These are phyloP conservation scores for Coemansia sp. DNA, from an alignment of 192 early-diverging fungal species.

Conservation along the genomic window DNA sequence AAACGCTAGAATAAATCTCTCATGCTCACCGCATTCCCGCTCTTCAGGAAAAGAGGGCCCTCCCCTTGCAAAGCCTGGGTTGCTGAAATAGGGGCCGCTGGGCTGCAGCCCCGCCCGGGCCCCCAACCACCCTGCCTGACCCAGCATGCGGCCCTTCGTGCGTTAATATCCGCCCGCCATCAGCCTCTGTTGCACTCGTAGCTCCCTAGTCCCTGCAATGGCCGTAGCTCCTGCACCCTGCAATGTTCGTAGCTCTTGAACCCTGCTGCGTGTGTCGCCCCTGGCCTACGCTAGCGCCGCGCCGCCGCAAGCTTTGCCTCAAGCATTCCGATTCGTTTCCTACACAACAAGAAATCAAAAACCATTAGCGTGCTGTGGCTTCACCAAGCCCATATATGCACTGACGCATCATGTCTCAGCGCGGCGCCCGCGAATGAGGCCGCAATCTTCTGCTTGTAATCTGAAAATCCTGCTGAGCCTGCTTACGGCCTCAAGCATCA, in stretches of 20 bases:
- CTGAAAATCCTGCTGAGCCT: neutral
- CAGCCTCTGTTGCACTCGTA: too few relatives aligned
- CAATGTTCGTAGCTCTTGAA: too few relatives aligned
- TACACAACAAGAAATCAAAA: constrained; percentile 13
- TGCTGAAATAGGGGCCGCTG: constrained; percentile 1
- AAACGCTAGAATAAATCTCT: constrained; percentile 1
- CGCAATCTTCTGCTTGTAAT: constrained; percentile 3
- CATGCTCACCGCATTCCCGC: constrained; percentile 4
- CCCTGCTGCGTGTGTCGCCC: too few relatives aligned
- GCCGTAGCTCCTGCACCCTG: too few relatives aligned
- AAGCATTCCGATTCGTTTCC: constrained; percentile 47
- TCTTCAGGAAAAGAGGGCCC: constrained; percentile 8
- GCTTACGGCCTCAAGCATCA: neutral
- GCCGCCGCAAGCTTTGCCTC: constrained; percentile 32
- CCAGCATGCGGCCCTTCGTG: constrained; percentile 3
- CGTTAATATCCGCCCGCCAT: constrained; percentile 11
- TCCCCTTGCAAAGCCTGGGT: neutral
- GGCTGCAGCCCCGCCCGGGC: constrained; percentile 6
- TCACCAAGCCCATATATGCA: constrained; percentile 15
- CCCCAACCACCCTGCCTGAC: constrained; percentile 2
- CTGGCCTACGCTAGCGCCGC: neutral
- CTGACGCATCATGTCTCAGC: constrained; percentile 12
- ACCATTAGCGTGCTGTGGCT: constrained; percentile 1
- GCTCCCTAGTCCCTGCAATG: too few relatives aligned
- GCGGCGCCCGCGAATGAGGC: neutral